Conservation (phyloP, 805 yeast genomes). For the Deakozyma indianensis region DNA sequence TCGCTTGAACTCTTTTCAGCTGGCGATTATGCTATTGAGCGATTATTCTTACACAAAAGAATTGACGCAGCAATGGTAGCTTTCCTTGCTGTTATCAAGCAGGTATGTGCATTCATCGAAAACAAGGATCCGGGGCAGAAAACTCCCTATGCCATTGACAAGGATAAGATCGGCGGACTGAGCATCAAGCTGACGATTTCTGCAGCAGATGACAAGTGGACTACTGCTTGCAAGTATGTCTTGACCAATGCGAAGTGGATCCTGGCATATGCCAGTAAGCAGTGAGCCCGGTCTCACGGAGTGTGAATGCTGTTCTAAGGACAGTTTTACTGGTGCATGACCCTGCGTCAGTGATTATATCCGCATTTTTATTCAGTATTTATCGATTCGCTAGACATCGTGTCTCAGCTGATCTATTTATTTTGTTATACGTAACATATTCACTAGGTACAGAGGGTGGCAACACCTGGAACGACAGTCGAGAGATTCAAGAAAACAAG, state of each 20-base stretch:
- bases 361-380: too few species aligned
- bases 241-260: slow-evolving; percentile 77
- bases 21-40: slow-evolving; percentile 59
- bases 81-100: slow-evolving; percentile 44
- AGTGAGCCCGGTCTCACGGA: too few species aligned
- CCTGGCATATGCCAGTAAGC: slow-evolving; percentile 47
- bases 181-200: slow-evolving; percentile 56
- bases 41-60: slow-evolving; percentile 57
- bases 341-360: too few species aligned
- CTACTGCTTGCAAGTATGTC: slow-evolving; percentile 71
- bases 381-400: too few species aligned
- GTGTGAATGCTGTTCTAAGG: too few species aligned
- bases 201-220: slow-evolving; percentile 67
- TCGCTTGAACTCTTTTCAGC: slow-evolving; percentile 46
- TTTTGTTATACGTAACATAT: too few species aligned
- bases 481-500: too few species aligned
- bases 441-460: too few species aligned
- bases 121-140: slow-evolving; percentile 38
- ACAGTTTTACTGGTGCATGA: too few species aligned
- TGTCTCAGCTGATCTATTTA: too few species aligned
- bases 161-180: slow-evolving; percentile 63
- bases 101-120: slow-evolving; percentile 31
- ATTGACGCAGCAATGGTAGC: slow-evolving; percentile 76
- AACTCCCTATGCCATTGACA: slow-evolving; percentile 59
- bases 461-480: too few species aligned